Conservation (phyloP, 2,329 filamentous ascomycete species). For the Talaromyces rugulosus region DNA sequence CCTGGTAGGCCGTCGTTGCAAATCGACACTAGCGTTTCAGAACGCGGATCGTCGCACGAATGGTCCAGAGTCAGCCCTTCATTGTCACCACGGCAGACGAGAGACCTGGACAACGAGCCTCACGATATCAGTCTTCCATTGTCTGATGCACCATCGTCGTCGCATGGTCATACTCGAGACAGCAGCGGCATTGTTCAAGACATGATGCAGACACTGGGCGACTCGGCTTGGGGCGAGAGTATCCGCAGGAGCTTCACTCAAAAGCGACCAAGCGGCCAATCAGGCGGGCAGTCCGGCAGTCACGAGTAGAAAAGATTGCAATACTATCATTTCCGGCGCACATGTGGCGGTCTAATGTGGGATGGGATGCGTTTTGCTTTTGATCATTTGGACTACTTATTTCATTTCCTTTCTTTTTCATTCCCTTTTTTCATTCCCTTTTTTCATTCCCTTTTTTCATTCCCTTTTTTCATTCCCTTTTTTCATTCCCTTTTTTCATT, state of each 20-base stretch:
- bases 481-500: not conserved
- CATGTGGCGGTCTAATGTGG: not conserved
- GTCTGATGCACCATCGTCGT: constrained; percentile 16
- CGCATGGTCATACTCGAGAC: constrained; percentile 51
- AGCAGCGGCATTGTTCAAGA: constrained; percentile 70
- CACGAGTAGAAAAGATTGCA: not conserved
- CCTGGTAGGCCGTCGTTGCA: constrained; percentile 13
- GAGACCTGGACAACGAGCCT: not conserved
- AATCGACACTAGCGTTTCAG: constrained; percentile 10
- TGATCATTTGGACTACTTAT: not conserved
- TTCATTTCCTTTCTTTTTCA: not conserved
- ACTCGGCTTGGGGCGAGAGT: constrained; percentile 90
- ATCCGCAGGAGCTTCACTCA: constrained; percentile 81
- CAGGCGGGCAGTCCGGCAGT: constrained; percentile 17
- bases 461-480: not conserved
- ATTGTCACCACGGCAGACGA: constrained; percentile 9
- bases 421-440: not conserved
- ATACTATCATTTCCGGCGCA: not conserved
- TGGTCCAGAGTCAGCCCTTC: constrained; percentile 12
- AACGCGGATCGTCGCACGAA: constrained; percentile 4
- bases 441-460: not conserved
- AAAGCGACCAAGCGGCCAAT: constrained; percentile 33
- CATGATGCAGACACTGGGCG: constrained; percentile 79
- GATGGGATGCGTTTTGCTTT: no score
- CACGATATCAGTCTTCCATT: constrained; percentile 1